Base-by-base conservation (phyloP, 768 basidiomycete species). In the Lactarius indigo region DNA sequence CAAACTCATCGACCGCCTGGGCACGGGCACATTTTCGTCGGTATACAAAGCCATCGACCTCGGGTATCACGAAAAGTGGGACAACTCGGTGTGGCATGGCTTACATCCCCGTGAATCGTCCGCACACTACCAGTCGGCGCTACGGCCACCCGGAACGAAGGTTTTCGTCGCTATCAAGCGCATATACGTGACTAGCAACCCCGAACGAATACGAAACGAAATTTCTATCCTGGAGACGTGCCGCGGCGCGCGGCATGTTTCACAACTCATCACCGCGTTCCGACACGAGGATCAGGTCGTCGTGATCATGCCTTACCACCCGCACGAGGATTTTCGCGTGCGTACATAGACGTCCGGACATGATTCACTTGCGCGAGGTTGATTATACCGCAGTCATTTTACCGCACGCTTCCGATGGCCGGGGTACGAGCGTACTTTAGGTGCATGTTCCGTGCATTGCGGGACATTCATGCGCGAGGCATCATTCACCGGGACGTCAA, bases 401-500 rank as follows among this genome's bases (percentile, higher is more conserved):
- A 86, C 77, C 84, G 84, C 44, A 78, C 76, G 3, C 82, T 97
- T 31, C 85, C 94, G 26, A 85, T 94, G 70, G 80, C 82, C 23
- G 87, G 89, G 26, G 86, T 98, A 58, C 92, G 90, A 74, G 79
- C 85, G 54, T 99, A 98, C 78, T 88, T 98, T 71, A 86, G 90
- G 41, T 94, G 92, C 74, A 86, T 99, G 77, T 88, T 98, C 75
- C 89, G 92, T 52, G 96, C 92, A 3, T 77, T 98, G 62, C 86
- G 90, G 57, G 94, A 96, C 73, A 89, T 94, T 30, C 96, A 98
- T 75, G 79, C 86, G 13, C 83, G 94, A 61, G 85, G 85, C 6
- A 89, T 98, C 72, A 92, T 98, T 60, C 96, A 98, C 76, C 92
- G 96, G 55, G 96, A 98, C 76, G 92, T 98, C 72, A 98, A 98